These are phyloP conservation scores for Saccharomycopsis malanga DNA, from an alignment of 805 yeast genomes.

Conservation along the genomic window DNA sequence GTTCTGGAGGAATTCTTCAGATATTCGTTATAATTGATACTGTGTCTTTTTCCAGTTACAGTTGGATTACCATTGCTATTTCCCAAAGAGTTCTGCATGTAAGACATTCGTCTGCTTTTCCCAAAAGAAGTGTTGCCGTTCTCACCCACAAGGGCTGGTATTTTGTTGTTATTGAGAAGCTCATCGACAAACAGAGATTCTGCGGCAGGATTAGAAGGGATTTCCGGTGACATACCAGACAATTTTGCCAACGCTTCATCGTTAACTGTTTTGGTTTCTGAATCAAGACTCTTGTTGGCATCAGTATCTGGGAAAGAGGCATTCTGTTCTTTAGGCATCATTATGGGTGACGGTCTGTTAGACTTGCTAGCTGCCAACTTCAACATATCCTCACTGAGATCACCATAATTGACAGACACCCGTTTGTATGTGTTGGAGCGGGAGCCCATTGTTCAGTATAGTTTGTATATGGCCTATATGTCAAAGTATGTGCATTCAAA, in stretches of 20 bases:
- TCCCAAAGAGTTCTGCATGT: not conserved
- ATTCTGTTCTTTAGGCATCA: not conserved
- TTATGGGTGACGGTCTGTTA: constrained; percentile 11
- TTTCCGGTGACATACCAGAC: constrained; percentile 8
- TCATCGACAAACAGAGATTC: too few relatives aligned
- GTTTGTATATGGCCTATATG: not conserved
- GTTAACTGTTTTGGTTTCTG: constrained; percentile 16
- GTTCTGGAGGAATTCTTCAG: not conserved
- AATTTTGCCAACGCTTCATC: constrained; percentile 19
- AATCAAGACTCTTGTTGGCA: not conserved
- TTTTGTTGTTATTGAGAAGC: not conserved
- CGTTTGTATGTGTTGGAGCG: constrained; percentile 7
- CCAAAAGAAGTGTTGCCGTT: not conserved
- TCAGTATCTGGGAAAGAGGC: not conserved
- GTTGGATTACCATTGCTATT: not conserved
- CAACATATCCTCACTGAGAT: constrained; percentile 19
- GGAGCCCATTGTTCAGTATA: not conserved
- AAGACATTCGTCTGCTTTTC: not conserved
- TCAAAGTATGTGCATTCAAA: not conserved
- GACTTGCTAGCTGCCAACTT: constrained; percentile 16
- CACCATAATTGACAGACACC: constrained; percentile 21
- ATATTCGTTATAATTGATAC: constrained; percentile 3
- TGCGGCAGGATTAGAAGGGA: not conserved
- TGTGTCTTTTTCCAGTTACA: constrained; percentile 3
- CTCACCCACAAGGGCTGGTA: not conserved